Conservation (phyloP, 1,284 basidiomycete genomes). For the Cryptococcus jaspeensis region DNA sequence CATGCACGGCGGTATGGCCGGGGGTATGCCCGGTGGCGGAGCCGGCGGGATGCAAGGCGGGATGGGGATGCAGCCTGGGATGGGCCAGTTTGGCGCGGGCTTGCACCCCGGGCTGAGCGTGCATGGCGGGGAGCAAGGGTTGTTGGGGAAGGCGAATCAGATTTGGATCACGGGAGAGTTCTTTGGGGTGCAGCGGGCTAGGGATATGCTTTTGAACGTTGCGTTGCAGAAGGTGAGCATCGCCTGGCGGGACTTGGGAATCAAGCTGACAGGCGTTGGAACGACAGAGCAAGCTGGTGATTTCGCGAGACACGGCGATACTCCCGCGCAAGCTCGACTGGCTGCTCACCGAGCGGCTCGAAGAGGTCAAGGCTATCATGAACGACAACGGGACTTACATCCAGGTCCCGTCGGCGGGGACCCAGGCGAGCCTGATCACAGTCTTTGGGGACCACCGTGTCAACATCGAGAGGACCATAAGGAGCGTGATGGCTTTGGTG, state of each 20-base stretch:
- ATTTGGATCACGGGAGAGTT: constrained; percentile 98
- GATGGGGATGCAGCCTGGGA: constrained; percentile 20
- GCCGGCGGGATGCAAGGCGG: constrained; percentile 35
- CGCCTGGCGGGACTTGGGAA: background rate
- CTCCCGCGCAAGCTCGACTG: constrained; percentile 96
- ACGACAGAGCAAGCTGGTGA: constrained; percentile 77
- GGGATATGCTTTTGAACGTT: constrained; percentile 90
- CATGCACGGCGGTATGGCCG: background rate
- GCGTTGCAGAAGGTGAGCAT: constrained; percentile 72
- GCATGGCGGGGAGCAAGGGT: constrained; percentile 55
- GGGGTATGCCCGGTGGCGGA: constrained; percentile 23
- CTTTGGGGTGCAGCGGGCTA: constrained; percentile 89
- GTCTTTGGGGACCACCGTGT: constrained; percentile 94
- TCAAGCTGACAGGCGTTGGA: constrained; percentile 3
- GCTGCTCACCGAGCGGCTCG: constrained; percentile 90
- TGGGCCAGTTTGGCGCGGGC: constrained; percentile 36
- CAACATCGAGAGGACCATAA: constrained; percentile 91
- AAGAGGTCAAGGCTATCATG: constrained; percentile 89
- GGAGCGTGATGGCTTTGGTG: constrained; percentile 92
- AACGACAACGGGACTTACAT: constrained; percentile 95
- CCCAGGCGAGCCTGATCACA: constrained; percentile 78
- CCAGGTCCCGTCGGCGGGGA: constrained; percentile 77
- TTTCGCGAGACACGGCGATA: constrained; percentile 89
- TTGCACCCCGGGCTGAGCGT: constrained; percentile 42
- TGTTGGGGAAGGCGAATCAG: constrained; percentile 58